These are phyloP conservation scores for Epichloe uncinata DNA, from an alignment of 2,329 filamentous ascomycete genomes.

Conservation along the genomic window DNA sequence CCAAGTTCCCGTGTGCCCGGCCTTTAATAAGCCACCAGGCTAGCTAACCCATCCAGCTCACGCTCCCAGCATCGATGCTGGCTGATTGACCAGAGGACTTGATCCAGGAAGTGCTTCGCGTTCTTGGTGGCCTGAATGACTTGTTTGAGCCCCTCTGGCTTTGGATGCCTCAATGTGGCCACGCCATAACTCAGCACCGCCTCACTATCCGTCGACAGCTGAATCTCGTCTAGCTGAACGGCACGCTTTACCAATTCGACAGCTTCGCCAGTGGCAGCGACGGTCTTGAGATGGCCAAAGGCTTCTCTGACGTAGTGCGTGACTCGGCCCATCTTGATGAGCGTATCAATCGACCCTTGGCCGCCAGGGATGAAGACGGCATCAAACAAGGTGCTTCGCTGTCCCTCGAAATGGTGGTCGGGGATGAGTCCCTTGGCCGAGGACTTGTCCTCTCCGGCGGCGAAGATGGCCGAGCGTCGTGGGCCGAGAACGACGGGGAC, in stretches of 20 bases:
- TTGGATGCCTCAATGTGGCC: conserved; percentile 46
- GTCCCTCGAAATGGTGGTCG: conserved; percentile 68
- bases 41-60: conserved; percentile 56
- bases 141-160: conserved; percentile 47
- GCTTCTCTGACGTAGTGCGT: conserved; percentile 68
- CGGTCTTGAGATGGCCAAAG: conserved; percentile 69
- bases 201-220: conserved; percentile 29
- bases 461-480: conserved; percentile 50
- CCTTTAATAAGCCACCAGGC: conserved; percentile 53
- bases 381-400: conserved; percentile 72
- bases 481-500: conserved; percentile 61
- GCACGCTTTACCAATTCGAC: conserved; percentile 46
- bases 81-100: conserved; percentile 56
- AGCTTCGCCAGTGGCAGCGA: conserved; percentile 62
- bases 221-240: conserved; percentile 28
- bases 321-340: conserved; percentile 57
- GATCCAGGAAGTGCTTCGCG: conserved; percentile 54
- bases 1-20: not conserved
- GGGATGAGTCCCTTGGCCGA: conserved; percentile 44
- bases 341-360: conserved; percentile 43
- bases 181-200: conserved; percentile 61
- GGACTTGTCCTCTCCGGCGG: conserved; percentile 42
- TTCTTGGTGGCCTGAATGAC: conserved; percentile 51
- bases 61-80: conserved; percentile 62
- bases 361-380: conserved; percentile 67